A percentile compares a stretch with the other conserved stretches of the same genome.
phyloP scores from a whole-genome alignment of 75 land plant species.

The Ceratopteris richardii region DNA sequence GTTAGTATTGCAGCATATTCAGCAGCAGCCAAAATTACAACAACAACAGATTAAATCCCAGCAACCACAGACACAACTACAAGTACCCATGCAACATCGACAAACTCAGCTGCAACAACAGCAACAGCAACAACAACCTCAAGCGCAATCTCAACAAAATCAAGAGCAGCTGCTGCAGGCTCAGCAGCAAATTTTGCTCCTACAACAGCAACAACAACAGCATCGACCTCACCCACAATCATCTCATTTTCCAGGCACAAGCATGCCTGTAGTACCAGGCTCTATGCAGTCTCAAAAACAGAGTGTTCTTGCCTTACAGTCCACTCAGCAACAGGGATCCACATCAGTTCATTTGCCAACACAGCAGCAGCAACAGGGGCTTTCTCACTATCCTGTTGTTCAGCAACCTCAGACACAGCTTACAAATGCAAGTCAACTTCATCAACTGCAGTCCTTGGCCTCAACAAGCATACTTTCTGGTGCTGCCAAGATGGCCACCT shows the following conservation, averaged over 20 bases:
- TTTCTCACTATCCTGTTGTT: not conserved
- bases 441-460: constrained; percentile 1
- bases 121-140: constrained; percentile 1
- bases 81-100: not conserved
- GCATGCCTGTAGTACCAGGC: no score
- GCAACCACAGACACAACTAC: constrained; percentile 7
- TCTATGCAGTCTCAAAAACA: no score
- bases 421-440: not conserved
- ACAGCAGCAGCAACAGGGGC: constrained; percentile 8
- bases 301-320: no score
- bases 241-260: no score
- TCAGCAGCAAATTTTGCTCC: not conserved
- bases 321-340: not conserved
- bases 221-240: not conserved
- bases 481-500: constrained; percentile 3
- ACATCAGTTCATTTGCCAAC: not conserved
- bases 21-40: constrained; percentile 20
- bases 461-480: not conserved
- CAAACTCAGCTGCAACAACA: constrained; percentile 1
- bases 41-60: constrained; percentile 12
- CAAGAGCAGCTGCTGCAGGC: not conserved
- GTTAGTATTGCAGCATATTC: constrained; percentile 12
- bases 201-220: constrained; percentile 3
- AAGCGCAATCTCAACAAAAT: not conserved
- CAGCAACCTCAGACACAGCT: constrained; percentile 13